Percentiles rank a stretch among this genome's conserved stretches.
Conservation (phyloP, 495 filamentous ascomycete species). For the Ramalina peruviana region DNA sequence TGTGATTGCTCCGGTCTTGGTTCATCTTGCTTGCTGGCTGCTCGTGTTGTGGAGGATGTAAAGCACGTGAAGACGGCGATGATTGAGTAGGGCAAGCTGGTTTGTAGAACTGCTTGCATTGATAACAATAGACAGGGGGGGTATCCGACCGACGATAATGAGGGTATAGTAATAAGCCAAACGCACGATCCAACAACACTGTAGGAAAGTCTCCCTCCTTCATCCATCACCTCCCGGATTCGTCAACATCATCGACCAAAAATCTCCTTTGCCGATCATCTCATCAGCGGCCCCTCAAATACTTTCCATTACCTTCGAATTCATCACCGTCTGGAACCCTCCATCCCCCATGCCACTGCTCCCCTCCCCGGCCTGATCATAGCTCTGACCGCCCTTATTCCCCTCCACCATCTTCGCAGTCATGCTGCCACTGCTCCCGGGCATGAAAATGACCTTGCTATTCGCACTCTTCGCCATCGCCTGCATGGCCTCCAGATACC, state of each 20-base stretch:
- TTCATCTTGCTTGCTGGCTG: too few relatives aligned
- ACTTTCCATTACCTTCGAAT: conserved; percentile 73
- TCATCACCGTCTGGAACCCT: conserved; percentile 71
- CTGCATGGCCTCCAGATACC: conserved; percentile 98
- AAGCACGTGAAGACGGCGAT: too few relatives aligned
- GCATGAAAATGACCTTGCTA: conserved; percentile 91
- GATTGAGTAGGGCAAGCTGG: too few relatives aligned
- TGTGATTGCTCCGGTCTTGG: too few relatives aligned
- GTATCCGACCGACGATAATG: too few relatives aligned
- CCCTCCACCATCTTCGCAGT: conserved; percentile 34
- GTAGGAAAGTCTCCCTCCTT: too few relatives aligned
- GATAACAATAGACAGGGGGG: too few relatives aligned
- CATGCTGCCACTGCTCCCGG: conserved; percentile 35
- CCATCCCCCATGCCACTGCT: conserved; percentile 31
- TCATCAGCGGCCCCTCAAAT: conserved; percentile 35
- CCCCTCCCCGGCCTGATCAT: conserved; percentile 21
- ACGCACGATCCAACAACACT: too few relatives aligned
- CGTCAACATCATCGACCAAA: neutral
- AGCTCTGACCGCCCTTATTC: conserved; percentile 41
- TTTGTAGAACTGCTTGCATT: too few relatives aligned
- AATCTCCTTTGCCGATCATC: neutral
- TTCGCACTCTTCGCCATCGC: conserved; percentile 95
- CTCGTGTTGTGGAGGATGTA: too few relatives aligned
- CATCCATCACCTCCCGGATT: neutral
- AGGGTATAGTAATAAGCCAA: too few relatives aligned